Evolutionary conservation across 2,329 filamentous ascomycete species (phyloP).

Genomic region (Penicillium corylophilum): DNA sequence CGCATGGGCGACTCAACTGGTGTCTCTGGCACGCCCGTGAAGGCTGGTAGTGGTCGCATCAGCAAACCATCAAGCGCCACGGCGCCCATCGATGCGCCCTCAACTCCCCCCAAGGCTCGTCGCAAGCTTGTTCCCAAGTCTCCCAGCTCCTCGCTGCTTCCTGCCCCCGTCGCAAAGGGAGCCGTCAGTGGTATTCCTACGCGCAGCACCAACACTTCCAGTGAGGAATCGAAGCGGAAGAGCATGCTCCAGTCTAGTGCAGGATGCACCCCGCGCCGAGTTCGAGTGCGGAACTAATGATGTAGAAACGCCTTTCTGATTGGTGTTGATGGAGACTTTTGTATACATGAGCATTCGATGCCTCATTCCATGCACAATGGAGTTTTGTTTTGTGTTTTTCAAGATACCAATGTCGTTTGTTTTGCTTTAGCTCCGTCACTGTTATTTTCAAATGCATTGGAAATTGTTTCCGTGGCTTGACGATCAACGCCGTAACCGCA

Average conservation of each 20-base stretch:
- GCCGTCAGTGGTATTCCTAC: constrained; percentile 18
- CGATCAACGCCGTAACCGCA: neutral
- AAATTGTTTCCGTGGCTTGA: neutral
- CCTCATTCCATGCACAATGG: neutral
- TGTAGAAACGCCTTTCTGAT: neutral
- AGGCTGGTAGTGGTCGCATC: constrained; percentile 19
- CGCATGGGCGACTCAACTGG: constrained; percentile 29
- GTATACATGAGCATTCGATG: constrained; percentile 1
- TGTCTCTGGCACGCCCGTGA: constrained; percentile 23
- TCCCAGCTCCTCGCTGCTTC: constrained; percentile 23
- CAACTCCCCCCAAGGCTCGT: constrained; percentile 30
- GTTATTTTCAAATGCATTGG: neutral
- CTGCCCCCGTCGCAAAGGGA: constrained; percentile 20
- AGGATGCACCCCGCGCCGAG: constrained; percentile 37
- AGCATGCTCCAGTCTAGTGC: constrained; percentile 33
- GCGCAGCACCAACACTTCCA: constrained; percentile 17
- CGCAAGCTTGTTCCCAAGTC: constrained; percentile 38
- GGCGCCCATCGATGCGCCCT: constrained; percentile 15
- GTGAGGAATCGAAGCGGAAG: constrained; percentile 25
- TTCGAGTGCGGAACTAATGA: constrained; percentile 31
- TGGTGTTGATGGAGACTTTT: constrained; percentile 4
- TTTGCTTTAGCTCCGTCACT: neutral
- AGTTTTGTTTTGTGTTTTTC: constrained; percentile 8
- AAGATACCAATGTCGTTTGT: constrained; percentile 15
- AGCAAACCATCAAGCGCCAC: constrained; percentile 20